Base-by-base conservation (phyloP, 306 rosid species). In the Canavalia ensiformis region DNA sequence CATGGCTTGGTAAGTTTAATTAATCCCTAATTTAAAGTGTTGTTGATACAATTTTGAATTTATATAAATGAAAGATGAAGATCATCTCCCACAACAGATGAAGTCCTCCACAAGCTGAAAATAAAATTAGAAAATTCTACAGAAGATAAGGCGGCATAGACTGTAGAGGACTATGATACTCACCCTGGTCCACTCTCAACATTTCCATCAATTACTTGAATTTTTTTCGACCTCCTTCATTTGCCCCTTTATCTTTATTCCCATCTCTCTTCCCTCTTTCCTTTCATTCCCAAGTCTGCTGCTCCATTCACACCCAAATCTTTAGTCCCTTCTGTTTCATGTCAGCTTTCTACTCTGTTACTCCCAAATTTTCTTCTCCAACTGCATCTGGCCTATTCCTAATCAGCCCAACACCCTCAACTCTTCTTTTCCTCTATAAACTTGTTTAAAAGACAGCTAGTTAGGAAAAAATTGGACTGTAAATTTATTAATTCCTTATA, bases 1-100 rank as follows among this genome's bases (percentile, higher is more conserved):
- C 99, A 89, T 88, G 99, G 99, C 86, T 83, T 96, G 96, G 99
- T 96, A 90, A 59, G 90, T 89, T 68, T 72, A 25, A 44, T 72
- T 42, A 42, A 13, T 7, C 62, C 66, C 66, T 37, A 60, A 63
- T 34, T 47, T 46, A n/a, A 47, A 34, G n/a, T 44, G 70, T 45
- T 75, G n/a, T 60, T 7, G 42, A 46, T 34, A 60, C 71, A 31
- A 60, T 37, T 13, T 75, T 28, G 8, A 75, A 46, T 60, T 75
- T 47, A 59, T 44, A 60, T 31, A 25, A n/a, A 60, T 45, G 47
- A 59, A 60, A 46, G 80, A 62, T 75, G 80, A 39, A 46, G 58
- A 30, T 44, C 58, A 7, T 58, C 51, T 73, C 51, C 58, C 41
- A 49, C 34, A 75, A 12, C 46, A 75, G 59, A 58, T 28, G 34